Evolutionary conservation across 345 rosid species (phyloP).

Genomic region (Camelina laxa): DNA sequence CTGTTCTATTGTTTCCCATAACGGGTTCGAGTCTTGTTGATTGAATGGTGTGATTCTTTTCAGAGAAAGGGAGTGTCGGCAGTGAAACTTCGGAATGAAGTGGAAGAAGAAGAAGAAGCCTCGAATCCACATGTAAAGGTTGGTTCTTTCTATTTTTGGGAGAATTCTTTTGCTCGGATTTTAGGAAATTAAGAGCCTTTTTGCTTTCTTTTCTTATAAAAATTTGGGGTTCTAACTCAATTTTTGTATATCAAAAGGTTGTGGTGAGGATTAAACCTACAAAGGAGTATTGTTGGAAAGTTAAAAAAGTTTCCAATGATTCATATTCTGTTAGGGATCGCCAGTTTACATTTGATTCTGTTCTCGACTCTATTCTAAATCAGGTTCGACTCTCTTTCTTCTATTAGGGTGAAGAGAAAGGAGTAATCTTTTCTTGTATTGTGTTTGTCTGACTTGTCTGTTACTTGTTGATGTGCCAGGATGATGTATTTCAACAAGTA

Average conservation of each 20-base stretch:
- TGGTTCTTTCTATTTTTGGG: not conserved
- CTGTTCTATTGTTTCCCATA: too few species aligned
- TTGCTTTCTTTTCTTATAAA: conserved; percentile 5
- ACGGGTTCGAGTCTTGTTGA: too few species aligned
- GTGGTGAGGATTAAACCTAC: conserved; percentile 78
- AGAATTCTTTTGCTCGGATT: not conserved
- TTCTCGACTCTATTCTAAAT: conserved; percentile 72
- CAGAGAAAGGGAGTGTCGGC: conserved; percentile 46
- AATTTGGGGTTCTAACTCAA: not conserved
- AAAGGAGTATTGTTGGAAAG: conserved; percentile 50
- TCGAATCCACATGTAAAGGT: conserved; percentile 85
- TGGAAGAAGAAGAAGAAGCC: conserved; percentile 27
- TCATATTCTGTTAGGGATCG: conserved; percentile 66
- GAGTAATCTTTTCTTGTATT: not conserved
- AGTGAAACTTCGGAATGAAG: conserved; percentile 43
- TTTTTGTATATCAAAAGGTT: conserved; percentile 54
- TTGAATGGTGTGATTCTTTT: not conserved
- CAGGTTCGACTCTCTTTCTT: conserved; percentile 56
- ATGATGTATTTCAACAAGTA: conserved; percentile 70
- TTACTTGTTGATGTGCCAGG: conserved; percentile 55
- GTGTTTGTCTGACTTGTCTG: not conserved
- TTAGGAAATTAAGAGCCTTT: not conserved
- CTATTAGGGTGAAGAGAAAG: not conserved
- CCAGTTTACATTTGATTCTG: conserved; percentile 72
- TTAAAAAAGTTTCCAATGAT: conserved; percentile 64